Evolutionary conservation across 768 basidiomycete species (phyloP), one percentile per base, ranked within the genome.

Genomic region (Calocybe gangraenosa): DNA sequence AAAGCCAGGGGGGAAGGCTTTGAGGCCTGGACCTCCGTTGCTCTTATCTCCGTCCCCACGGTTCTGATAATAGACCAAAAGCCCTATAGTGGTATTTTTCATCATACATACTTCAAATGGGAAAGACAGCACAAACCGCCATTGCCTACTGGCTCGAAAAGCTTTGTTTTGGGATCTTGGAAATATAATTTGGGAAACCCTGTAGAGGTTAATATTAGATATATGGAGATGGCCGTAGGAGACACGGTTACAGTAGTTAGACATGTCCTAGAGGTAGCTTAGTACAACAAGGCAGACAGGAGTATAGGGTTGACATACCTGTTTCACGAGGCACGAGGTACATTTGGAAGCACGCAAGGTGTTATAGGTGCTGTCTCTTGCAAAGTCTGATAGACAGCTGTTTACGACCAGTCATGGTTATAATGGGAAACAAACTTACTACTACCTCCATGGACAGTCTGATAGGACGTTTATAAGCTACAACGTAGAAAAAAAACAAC

Each of bases 121-220:
- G 14, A 20, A 11, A 42, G 10, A 13, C 8, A 6, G 25, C 25
- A 30, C 54, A 46, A 50, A 60, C 67, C 68, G 49, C 70, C 70
- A 33, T 72, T 66, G 11, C 57, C 48, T 7, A 72, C 69, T 10
- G 60, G 49, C 41, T 70, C 69, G 28, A 67, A 70, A 7, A 56
- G 42, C 35, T 64, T 57, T n/a, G 60, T 68, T 28, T 55, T 48
- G 3, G 67, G 67, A 50, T 72, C 68, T 22, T 62, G 68, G 52
- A 70, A 69, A 51, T 70, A 72, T 0, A 72, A 55, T 50, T 67
- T 69, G 7, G 69, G 64, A 50, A 70, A 70, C 68, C 68, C 69
- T 71, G 17, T 6, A 40, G 18, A 21, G 17, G 17, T 1, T 21
- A 34, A 30, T 7, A 36, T 13, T 37, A 19, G 7, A 1, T 25